Percentiles rank a stretch among this genome's conserved stretches.
phyloP scores from a whole-genome alignment of 169 alveolate species.

The Plasmodium gallinaceum region DNA sequence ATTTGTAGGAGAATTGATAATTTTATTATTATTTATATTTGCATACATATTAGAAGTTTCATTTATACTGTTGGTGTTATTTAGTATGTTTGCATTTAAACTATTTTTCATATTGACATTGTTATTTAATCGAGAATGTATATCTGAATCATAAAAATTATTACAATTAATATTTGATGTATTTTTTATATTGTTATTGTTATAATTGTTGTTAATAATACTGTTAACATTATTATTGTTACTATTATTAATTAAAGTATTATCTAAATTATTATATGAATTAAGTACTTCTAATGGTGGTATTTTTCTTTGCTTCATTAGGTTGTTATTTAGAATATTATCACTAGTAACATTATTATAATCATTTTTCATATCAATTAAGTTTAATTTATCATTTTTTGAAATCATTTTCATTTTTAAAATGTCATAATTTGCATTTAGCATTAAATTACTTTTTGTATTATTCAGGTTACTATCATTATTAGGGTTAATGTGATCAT shows the following conservation, averaged over 20 bases:
- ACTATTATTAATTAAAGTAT: not conserved
- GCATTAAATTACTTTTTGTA: not conserved
- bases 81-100: not conserved
- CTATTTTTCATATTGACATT: conserved; percentile 8
- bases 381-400: conserved; percentile 7
- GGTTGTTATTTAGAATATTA: conserved; percentile 4
- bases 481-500: not conserved
- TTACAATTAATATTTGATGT: conserved; percentile 11
- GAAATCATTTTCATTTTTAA: not conserved
- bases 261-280: conserved; percentile 7
- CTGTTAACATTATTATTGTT: not conserved
- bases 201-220: not conserved
- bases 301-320: not conserved
- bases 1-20: not conserved
- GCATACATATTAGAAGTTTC: not conserved
- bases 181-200: not conserved
- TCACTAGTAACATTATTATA: not conserved
- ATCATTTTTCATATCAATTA: conserved; percentile 17
- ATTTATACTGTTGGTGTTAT: not conserved
- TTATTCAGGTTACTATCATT: not conserved
- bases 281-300: not conserved
- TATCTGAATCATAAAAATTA: conserved; percentile 5
- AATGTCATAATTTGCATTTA: conserved; percentile 10
- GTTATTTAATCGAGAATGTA: not conserved
- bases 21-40: not conserved